Evolutionary conservation across 768 basidiomycete genomes (phyloP).

Genomic region (Tricholoma matsutake): DNA sequence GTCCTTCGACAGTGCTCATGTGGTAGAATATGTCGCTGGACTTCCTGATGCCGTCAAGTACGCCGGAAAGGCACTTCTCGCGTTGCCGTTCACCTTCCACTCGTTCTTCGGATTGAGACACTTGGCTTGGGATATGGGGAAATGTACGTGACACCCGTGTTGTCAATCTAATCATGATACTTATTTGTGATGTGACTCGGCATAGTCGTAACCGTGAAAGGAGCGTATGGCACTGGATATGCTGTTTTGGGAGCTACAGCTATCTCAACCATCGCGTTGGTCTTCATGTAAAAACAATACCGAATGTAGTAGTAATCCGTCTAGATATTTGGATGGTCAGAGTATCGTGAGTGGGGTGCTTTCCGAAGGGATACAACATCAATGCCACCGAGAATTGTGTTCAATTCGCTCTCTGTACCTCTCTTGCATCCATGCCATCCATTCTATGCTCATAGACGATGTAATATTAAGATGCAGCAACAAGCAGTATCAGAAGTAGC

Average conservation of each 20-base stretch:
- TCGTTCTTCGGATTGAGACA: slow-evolving; percentile 88
- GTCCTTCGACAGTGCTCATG: slow-evolving; percentile 73
- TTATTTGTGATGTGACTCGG: slow-evolving; percentile 4
- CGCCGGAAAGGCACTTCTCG: slow-evolving; percentile 72
- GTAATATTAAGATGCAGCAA: too few species aligned
- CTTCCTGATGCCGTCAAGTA: slow-evolving; percentile 79
- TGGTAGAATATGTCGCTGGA: slow-evolving; percentile 67
- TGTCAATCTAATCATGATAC: background rate
- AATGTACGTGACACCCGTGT: slow-evolving; percentile 59
- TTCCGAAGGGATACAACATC: too few species aligned
- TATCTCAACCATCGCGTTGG: slow-evolving; percentile 67
- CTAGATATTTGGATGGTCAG: background rate
- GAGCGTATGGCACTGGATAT: slow-evolving; percentile 80
- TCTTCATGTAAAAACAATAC: slow-evolving; percentile 28
- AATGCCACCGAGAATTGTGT: too few species aligned
- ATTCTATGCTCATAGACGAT: too few species aligned
- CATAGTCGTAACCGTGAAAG: slow-evolving; percentile 76
- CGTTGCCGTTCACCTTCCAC: slow-evolving; percentile 89
- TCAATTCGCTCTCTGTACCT: too few species aligned
- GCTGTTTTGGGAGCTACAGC: slow-evolving; percentile 78
- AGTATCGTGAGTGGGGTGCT: too few species aligned
- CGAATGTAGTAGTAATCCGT: background rate
- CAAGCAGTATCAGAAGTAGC: too few species aligned
- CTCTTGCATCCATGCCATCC: too few species aligned
- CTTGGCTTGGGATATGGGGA: slow-evolving; percentile 84